phyloP scores from a whole-genome alignment of 2,329 filamentous ascomycete genomes.

The Nannizzia gypsea region DNA sequence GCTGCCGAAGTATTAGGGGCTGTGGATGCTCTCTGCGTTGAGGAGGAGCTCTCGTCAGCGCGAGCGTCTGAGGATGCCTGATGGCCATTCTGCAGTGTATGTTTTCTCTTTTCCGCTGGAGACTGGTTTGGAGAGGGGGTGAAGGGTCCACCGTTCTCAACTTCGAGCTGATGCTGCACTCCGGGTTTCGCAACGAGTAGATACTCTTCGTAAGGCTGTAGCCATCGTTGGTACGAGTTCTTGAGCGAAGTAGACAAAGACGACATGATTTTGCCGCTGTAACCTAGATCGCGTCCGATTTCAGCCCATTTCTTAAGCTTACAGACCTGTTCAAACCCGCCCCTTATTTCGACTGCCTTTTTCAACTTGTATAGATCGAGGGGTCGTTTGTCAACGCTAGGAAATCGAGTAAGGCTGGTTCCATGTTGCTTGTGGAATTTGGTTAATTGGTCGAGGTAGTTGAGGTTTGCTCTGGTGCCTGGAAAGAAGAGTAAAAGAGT shows the following conservation, averaged over 20 bases:
- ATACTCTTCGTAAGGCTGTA: constrained; percentile 94
- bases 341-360: constrained; percentile 87
- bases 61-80: constrained; percentile 38
- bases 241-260: constrained; percentile 94
- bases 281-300: constrained; percentile 89
- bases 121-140: constrained; percentile 66
- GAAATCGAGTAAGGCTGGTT: constrained; percentile 82
- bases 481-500: constrained; percentile 23
- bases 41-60: constrained; percentile 59
- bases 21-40: constrained; percentile 43
- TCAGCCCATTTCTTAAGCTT: constrained; percentile 99
- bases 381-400: constrained; percentile 94
- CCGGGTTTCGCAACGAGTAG: constrained; percentile 80
- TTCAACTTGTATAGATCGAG: constrained; percentile 92
- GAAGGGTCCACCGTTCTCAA: constrained; percentile 82
- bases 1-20: constrained; percentile 46
- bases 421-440: constrained; percentile 98
- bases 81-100: constrained; percentile 25
- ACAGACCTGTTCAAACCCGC: constrained; percentile 92
- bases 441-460: constrained; percentile 84
- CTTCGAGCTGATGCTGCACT: constrained; percentile 89
- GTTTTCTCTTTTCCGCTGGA: constrained; percentile 51
- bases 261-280: constrained; percentile 99
- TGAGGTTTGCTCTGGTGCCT: constrained; percentile 91
- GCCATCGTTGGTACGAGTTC: constrained; percentile 95